Evolutionary conservation across 2,329 filamentous ascomycete species (phyloP).

Genomic region (Trichophyton benhamiae): DNA sequence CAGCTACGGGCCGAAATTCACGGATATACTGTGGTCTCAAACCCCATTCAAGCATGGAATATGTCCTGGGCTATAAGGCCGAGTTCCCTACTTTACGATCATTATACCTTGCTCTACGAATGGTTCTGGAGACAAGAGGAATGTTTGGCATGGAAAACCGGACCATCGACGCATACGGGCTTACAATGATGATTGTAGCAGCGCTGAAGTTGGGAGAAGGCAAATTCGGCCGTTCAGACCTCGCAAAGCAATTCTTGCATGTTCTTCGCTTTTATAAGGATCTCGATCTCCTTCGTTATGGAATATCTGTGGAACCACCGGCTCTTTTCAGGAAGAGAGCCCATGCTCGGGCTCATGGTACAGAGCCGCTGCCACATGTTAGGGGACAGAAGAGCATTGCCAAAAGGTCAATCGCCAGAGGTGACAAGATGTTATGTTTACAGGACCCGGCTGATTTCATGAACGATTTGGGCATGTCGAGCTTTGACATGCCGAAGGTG

Average conservation of each 20-base stretch:
- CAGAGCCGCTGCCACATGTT: constrained; percentile 8
- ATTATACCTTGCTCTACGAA: constrained; percentile 40
- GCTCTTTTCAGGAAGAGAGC: constrained; percentile 31
- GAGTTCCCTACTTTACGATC: constrained; percentile 39
- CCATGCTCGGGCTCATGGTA: neutral
- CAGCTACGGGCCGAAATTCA: constrained; percentile 37
- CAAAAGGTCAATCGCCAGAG: constrained; percentile 23
- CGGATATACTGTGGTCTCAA: constrained; percentile 40
- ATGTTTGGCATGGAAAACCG: constrained; percentile 37
- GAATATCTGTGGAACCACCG: constrained; percentile 40
- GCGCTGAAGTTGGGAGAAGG: constrained; percentile 37
- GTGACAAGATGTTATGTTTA: constrained; percentile 37
- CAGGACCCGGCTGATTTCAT: constrained; percentile 48
- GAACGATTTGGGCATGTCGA: constrained; percentile 45
- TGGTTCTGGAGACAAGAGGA: constrained; percentile 39
- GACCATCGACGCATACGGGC: constrained; percentile 43
- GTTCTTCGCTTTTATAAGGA: constrained; percentile 40
- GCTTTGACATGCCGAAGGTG: constrained; percentile 39
- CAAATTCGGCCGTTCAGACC: constrained; percentile 19
- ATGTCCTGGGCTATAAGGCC: constrained; percentile 36
- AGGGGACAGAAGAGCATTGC: constrained; percentile 31
- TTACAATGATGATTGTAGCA: constrained; percentile 47
- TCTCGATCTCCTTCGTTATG: constrained; percentile 35
- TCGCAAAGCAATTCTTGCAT: constrained; percentile 35
- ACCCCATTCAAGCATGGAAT: constrained; percentile 27